Conservation (phyloP, 2,329 filamentous ascomycete genomes). For the Furcasterigmium furcatum region DNA sequence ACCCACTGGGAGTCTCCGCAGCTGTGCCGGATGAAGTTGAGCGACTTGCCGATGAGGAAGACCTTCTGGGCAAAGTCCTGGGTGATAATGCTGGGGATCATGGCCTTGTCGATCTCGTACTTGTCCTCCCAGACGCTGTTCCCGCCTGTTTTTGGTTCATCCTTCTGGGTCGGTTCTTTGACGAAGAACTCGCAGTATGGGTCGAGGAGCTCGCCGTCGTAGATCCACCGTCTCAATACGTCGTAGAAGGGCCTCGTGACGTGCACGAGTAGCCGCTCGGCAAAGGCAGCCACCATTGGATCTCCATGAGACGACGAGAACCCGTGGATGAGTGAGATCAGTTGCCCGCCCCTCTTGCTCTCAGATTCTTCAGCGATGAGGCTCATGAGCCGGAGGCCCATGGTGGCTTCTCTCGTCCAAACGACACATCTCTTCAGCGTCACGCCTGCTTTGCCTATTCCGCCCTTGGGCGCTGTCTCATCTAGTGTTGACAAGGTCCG, state of each 20-base stretch:
- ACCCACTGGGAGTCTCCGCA: constrained; percentile 95
- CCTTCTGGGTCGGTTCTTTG: constrained; percentile 51
- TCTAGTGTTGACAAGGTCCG: constrained; percentile 74
- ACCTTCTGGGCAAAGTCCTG: constrained; percentile 94
- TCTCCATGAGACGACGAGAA: constrained; percentile 95
- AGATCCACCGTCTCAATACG: constrained; percentile 95
- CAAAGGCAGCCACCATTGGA: constrained; percentile 89
- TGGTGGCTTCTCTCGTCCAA: constrained; percentile 96
- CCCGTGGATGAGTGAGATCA: constrained; percentile 89
- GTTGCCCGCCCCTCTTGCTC: constrained; percentile 78
- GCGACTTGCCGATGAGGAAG: constrained; percentile 93
- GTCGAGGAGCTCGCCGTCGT: constrained; percentile 96
- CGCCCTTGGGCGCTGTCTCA: constrained; percentile 61
- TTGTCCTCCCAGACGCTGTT: constrained; percentile 63
- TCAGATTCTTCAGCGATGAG: constrained; percentile 90
- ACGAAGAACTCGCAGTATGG: constrained; percentile 96
- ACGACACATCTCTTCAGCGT: constrained; percentile 94
- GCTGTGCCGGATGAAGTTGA: constrained; percentile 97
- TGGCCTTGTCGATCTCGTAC: constrained; percentile 78
- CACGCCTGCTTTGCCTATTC: constrained; percentile 82
- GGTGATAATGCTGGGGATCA: constrained; percentile 92
- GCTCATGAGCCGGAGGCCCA: constrained; percentile 90
- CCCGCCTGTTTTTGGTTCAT: constrained; percentile 20
- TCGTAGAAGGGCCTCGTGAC: constrained; percentile 96
- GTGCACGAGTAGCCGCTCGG: constrained; percentile 80